Base-by-base conservation (phyloP, 805 yeast genomes). In the Monosporozyma aerobia region DNA sequence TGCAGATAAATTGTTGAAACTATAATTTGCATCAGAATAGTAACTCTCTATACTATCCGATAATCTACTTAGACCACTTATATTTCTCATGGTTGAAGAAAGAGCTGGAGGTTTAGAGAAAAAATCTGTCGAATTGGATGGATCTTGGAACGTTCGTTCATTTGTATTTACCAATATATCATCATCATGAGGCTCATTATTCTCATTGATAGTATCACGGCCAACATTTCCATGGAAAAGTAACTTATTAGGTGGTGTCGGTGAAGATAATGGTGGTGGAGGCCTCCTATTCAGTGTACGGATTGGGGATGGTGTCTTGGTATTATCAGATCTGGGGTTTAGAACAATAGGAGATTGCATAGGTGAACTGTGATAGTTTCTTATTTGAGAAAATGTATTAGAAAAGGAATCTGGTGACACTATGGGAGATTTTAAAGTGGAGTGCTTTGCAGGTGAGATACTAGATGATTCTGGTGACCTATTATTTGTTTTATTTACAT, bases 1-100 rank as follows among this genome's bases (percentile, higher is more conserved):
- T 2, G 63, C 59, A 27, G 56, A 57, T 7, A 63, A 62, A 30
- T 65, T 65, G 51, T 66, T 67, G 51, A 67, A 66, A 1, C 70
- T 64, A 50, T 67, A 67, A 52, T 64, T 65, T 13, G 69, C 59
- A 50, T 64, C 68, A 8, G 71, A 64, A 52, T 67, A 67, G 30
- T 57, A 59, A 37, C 70, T 65, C 30, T 63, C 69, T 1, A 66
- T 54, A 43, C 65, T 60, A 48, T 63, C 71, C 0, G 70, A 67
- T 23, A 58, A 44, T 35, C 55, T 57, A 27, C 67, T 57, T n/a
- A 58, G 52, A 19, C 58, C 59, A 48, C 65, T 65, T 14, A 56
- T 40, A 32, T 59, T 54, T 30, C 69, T 59, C 23, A 59, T 27
- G 9, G 53, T 53, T 6, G 59, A 46, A 35, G 54, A 49, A 6